Evolutionary conservation across 2,329 filamentous ascomycete genomes (phyloP).

Genomic region (Nectriaceae sp.): DNA sequence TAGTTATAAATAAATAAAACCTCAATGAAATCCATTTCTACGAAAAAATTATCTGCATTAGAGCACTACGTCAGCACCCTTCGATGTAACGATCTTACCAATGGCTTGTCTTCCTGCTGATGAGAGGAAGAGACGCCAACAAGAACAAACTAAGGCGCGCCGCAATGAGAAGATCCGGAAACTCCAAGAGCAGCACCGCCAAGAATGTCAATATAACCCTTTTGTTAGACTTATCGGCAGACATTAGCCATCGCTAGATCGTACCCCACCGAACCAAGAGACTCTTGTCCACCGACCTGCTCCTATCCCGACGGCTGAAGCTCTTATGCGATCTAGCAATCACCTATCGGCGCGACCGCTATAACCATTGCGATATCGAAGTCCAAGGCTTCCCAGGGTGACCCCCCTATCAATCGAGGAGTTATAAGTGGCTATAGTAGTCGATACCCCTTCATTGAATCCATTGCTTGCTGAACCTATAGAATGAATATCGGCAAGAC

Average conservation of each 20-base stretch:
- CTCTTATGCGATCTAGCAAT: background rate
- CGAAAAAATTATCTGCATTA: background rate
- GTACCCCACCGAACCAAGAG: too few relatives aligned
- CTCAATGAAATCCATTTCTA: too few relatives aligned
- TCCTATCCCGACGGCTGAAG: background rate
- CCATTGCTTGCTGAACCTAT: background rate
- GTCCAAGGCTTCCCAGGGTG: background rate
- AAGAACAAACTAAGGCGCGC: background rate
- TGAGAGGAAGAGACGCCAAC: background rate
- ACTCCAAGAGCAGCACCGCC: background rate
- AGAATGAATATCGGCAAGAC: background rate
- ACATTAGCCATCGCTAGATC: background rate
- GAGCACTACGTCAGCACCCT: background rate
- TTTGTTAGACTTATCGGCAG: background rate
- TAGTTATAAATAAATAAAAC: too few relatives aligned
- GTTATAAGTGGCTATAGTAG: background rate
- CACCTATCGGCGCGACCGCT: background rate
- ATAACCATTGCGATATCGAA: background rate
- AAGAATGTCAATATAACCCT: too few relatives aligned
- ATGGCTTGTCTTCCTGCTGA: background rate
- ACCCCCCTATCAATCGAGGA: background rate
- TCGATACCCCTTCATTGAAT: background rate
- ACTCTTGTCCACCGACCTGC: background rate
- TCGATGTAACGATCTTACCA: background rate
- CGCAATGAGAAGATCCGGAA: background rate